phyloP scores from a whole-genome alignment of 106 monocot species.

The Dendrobium officinale region DNA sequence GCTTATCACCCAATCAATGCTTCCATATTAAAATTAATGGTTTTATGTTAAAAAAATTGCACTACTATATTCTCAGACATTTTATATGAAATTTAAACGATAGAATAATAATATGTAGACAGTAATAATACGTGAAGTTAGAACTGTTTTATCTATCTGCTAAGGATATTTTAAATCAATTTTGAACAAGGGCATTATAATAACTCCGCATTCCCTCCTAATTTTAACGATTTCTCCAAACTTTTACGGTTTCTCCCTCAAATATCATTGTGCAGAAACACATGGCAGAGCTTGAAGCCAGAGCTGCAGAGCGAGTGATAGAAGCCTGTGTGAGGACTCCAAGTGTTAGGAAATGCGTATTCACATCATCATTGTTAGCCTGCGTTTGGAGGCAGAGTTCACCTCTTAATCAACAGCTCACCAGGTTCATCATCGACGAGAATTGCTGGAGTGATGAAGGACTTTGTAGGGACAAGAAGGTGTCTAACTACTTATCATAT shows the following conservation, averaged over 20 bases:
- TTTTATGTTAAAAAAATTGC: no score
- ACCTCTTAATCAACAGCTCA: conserved; percentile 5
- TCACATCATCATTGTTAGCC: conserved; percentile 87
- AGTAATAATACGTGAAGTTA: no score
- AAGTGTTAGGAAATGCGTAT: conserved; percentile 60
- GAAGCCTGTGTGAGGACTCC: conserved; percentile 58
- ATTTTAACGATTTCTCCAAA: no score
- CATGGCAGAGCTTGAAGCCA: conserved; percentile 64
- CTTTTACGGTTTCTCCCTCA: neutral
- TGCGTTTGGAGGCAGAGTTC: conserved; percentile 53
- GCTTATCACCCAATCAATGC: no score
- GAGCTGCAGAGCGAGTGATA: conserved; percentile 48
- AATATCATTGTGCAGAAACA: conserved; percentile 44
- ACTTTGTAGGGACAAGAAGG: conserved; percentile 77
- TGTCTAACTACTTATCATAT: neutral
- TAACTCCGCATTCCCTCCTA: no score
- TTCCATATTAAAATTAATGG: no score
- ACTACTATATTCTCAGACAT: no score
- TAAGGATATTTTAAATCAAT: no score
- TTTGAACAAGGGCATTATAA: no score
- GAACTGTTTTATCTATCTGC: no score
- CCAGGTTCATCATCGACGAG: conserved; percentile 44
- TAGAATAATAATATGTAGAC: no score
- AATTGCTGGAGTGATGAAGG: conserved; percentile 76
- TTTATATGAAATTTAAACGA: no score